Percentiles rank a stretch among this genome's conserved stretches.
These are phyloP conservation scores for Fraxinus americana DNA, from an alignment of 257 asterid species.

Conservation along the genomic window DNA sequence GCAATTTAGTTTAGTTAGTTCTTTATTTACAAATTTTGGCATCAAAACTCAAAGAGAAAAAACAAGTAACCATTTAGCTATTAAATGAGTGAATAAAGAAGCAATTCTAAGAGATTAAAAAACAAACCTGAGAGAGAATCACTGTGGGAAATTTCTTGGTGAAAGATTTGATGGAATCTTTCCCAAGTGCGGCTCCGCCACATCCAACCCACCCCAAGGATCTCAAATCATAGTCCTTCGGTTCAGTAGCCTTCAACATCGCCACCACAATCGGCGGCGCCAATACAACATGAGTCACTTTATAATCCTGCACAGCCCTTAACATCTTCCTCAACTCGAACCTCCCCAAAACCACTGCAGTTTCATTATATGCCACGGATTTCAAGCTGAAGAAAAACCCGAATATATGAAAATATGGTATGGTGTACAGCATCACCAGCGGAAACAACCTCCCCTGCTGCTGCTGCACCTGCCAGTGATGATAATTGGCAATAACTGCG, in stretches of 20 bases:
- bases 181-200: constrained; percentile 60
- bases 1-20: background rate
- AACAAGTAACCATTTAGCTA: background rate
- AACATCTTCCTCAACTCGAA: constrained; percentile 50
- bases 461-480: background rate
- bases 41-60: background rate
- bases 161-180: constrained; percentile 40
- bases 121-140: constrained; percentile 47
- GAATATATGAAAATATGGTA: constrained; percentile 57
- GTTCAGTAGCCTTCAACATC: constrained; percentile 44
- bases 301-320: constrained; percentile 45
- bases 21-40: background rate
- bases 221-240: constrained; percentile 41
- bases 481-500: constrained; percentile 26
- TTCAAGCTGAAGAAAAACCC: constrained; percentile 44
- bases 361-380: constrained; percentile 52
- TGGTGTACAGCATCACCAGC: constrained; percentile 34
- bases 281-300: constrained; percentile 46
- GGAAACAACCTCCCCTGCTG: constrained; percentile 28
- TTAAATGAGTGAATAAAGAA: background rate
- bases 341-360: constrained; percentile 54
- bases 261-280: constrained; percentile 61
- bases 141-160: constrained; percentile 35
- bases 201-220: constrained; percentile 46
- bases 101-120: background rate